phyloP scores from a whole-genome alignment of 192 early-diverging fungal species.

The Coemansia sp. region DNA sequence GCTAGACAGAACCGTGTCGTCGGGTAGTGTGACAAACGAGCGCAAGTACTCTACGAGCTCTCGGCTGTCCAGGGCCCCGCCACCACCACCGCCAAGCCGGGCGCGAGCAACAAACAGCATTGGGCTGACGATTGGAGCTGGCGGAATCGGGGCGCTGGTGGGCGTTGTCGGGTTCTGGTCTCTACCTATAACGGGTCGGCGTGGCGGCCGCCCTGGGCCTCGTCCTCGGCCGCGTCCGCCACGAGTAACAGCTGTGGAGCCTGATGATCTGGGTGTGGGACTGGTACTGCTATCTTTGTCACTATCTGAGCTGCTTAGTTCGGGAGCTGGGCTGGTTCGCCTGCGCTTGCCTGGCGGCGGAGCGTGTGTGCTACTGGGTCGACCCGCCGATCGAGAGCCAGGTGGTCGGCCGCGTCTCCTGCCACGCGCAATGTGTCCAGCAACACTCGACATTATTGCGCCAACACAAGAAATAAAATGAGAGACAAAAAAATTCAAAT shows the following conservation, averaged over 20 bases:
- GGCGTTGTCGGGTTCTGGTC: not conserved
- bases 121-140: slow-evolving; percentile 11
- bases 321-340: not conserved
- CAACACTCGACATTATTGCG: slow-evolving; percentile 13
- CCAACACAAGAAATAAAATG: slow-evolving; percentile 12
- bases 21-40: slow-evolving; percentile 35
- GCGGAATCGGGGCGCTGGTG: not conserved
- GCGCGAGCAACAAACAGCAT: slow-evolving; percentile 18
- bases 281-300: not conserved
- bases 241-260: not conserved
- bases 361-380: slow-evolving; percentile 1
- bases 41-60: slow-evolving; percentile 29
- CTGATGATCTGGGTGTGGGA: not conserved
- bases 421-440: slow-evolving; percentile 31
- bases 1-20: slow-evolving; percentile 36
- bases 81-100: not conserved
- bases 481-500: not conserved
- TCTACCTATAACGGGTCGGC: not conserved
- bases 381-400: slow-evolving; percentile 17
- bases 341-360: slow-evolving; percentile 7
- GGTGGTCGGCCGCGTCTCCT: slow-evolving; percentile 49
- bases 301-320: not conserved
- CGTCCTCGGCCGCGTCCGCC: slow-evolving; percentile 11
- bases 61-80: not conserved
- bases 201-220: slow-evolving; percentile 10